Conservation (phyloP, 2,329 filamentous ascomycete species). For the Epichloe sibirici region DNA sequence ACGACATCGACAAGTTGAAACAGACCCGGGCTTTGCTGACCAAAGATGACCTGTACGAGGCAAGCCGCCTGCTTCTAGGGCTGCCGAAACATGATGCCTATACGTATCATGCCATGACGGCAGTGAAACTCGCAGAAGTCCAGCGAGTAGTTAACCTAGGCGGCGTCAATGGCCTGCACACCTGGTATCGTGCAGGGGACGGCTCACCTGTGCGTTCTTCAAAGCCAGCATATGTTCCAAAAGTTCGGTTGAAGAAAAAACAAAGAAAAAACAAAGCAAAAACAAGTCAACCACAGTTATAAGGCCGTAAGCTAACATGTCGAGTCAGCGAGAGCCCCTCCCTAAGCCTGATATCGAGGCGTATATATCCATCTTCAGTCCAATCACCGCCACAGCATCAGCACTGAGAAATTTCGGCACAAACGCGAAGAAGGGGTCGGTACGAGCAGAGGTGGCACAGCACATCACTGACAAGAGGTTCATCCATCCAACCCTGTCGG, state of each 20-base stretch:
- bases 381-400: slow-evolving; percentile 45
- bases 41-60: slow-evolving; percentile 32
- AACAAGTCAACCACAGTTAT: no score
- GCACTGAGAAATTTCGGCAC: slow-evolving; percentile 50
- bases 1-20: slow-evolving; percentile 26
- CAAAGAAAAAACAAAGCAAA: background rate
- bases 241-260: background rate
- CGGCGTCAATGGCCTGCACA: slow-evolving; percentile 32
- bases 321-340: slow-evolving; percentile 31
- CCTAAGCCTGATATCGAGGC: slow-evolving; percentile 47
- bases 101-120: slow-evolving; percentile 39
- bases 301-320: background rate
- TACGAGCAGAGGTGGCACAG: slow-evolving; percentile 42
- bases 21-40: slow-evolving; percentile 25
- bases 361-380: slow-evolving; percentile 55
- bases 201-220: slow-evolving; percentile 18
- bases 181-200: slow-evolving; percentile 33
- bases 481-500: slow-evolving; percentile 30
- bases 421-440: slow-evolving; percentile 52
- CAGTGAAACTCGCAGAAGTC: slow-evolving; percentile 35
- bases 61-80: slow-evolving; percentile 31
- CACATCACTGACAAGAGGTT: slow-evolving; percentile 43
- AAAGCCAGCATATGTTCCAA: background rate
- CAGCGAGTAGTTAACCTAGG: slow-evolving; percentile 34
- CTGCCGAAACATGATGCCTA: slow-evolving; percentile 33